Conservation (phyloP, 1,284 basidiomycete species). For the Cystobasidium slooffiae region DNA sequence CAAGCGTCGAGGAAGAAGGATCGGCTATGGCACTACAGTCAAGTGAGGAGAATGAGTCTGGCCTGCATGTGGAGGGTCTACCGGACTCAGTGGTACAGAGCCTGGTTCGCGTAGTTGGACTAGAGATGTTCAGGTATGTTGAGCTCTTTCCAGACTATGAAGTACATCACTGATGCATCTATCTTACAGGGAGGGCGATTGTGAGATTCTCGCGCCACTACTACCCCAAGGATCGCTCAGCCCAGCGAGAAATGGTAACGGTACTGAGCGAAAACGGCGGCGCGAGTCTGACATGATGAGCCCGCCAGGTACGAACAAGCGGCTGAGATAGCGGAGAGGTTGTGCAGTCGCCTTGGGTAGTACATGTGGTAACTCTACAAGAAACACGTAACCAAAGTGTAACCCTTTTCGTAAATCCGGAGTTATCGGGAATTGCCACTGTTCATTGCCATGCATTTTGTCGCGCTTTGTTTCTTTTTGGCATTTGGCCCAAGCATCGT, state of each 20-base stretch:
- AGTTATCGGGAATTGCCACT: not conserved
- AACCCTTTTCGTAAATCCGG: not conserved
- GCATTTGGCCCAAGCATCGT: not conserved
- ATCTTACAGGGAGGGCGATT: slow-evolving; percentile 35
- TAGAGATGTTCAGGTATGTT: slow-evolving; percentile 39
- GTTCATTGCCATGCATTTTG: not conserved
- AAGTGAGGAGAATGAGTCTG: slow-evolving; percentile 26
- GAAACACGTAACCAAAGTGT: not conserved
- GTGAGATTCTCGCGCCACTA: slow-evolving; percentile 30
- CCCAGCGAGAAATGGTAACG: slow-evolving; percentile 16
- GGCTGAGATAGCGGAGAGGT: not conserved
- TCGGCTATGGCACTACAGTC: slow-evolving; percentile 11
- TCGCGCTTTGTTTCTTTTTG: not conserved
- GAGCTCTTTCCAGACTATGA: not conserved
- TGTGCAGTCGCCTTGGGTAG: not conserved
- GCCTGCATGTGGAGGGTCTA: slow-evolving; percentile 26
- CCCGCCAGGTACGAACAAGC: slow-evolving; percentile 2
- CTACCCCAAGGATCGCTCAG: slow-evolving; percentile 3
- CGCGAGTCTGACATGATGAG: slow-evolving; percentile 38
- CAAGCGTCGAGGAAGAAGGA: slow-evolving; percentile 40
- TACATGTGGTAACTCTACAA: no score
- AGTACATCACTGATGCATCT: not conserved
- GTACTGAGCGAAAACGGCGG: slow-evolving; percentile 26
- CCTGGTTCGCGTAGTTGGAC: slow-evolving; percentile 35
- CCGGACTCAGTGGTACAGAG: slow-evolving; percentile 30